phyloP scores from a whole-genome alignment of 1,284 basidiomycete species.

The Ustilago shanxiensis region DNA sequence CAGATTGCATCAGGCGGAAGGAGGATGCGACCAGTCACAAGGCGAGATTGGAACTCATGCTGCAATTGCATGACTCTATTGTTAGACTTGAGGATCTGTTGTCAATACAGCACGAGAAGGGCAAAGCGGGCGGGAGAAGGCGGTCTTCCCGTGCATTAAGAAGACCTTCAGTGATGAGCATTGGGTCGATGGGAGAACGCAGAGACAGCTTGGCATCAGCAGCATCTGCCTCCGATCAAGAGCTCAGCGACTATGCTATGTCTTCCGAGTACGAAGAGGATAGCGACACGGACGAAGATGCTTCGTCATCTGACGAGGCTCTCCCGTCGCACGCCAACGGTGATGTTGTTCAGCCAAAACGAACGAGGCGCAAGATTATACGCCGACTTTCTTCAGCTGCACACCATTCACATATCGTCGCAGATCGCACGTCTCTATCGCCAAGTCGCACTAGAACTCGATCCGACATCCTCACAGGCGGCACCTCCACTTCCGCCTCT shows the following conservation, averaged over 20 bases:
- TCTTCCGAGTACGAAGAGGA: slow-evolving; percentile 38
- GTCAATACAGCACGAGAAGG: slow-evolving; percentile 72
- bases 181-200: slow-evolving; percentile 11
- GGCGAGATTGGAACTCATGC: slow-evolving; percentile 83
- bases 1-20: slow-evolving; percentile 82
- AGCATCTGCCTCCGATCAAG: slow-evolving; percentile 17
- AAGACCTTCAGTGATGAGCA: slow-evolving; percentile 25
- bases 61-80: slow-evolving; percentile 89
- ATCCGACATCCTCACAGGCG: slow-evolving; percentile 9
- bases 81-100: slow-evolving; percentile 84
- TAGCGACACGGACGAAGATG: slow-evolving; percentile 23
- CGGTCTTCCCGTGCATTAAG: slow-evolving; percentile 14
- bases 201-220: slow-evolving; percentile 16
- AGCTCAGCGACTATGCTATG: background rate
- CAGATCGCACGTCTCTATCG: background rate
- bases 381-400: slow-evolving; percentile 18
- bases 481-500: slow-evolving; percentile 5
- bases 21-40: slow-evolving; percentile 76
- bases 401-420: background rate
- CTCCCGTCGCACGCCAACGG: background rate
- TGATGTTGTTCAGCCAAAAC: slow-evolving; percentile 5
- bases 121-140: slow-evolving; percentile 8
- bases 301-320: background rate
- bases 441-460: slow-evolving; percentile 2
- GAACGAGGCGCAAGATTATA: slow-evolving; percentile 15